Percentiles rank a stretch among this genome's conserved stretches.
Evolutionary conservation across 192 early-diverging fungal genomes (phyloP).

Genomic region (Spinellus fusiger): DNA sequence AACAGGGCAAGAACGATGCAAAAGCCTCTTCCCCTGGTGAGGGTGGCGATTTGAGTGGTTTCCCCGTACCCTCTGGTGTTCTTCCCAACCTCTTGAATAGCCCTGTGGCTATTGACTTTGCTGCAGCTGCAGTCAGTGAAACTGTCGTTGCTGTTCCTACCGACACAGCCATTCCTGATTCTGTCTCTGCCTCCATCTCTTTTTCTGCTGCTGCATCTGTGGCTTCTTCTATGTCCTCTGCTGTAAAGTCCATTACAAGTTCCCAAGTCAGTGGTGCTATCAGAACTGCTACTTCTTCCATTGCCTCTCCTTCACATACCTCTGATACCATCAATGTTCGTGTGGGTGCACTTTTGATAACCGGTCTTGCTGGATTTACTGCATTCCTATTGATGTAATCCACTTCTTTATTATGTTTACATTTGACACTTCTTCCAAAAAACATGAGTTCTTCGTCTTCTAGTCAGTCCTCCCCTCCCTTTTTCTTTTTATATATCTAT

Average conservation of each 20-base stretch:
- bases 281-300: background rate
- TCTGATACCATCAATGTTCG: background rate
- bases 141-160: no score
- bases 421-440: no score
- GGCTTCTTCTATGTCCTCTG: background rate
- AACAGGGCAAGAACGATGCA: no score
- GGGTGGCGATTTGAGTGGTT: no score
- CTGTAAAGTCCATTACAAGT: background rate
- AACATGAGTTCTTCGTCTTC: no score
- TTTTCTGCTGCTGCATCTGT: background rate
- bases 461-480: no score
- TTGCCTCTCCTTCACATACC: background rate
- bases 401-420: no score
- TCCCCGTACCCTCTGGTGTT: background rate
- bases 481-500: no score
- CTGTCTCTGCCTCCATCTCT: no score
- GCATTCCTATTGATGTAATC: background rate
- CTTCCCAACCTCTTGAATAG: background rate
- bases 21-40: no score
- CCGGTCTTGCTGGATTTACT: background rate
- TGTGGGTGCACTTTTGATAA: background rate
- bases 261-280: background rate
- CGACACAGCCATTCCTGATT: no score
- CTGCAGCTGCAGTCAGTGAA: no score
- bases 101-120: background rate